A percentile compares a stretch with the other conserved stretches of the same genome.
These are phyloP conservation scores for Flammula alnicola DNA, from an alignment of 1,284 basidiomycete genomes.

Conservation along the genomic window DNA sequence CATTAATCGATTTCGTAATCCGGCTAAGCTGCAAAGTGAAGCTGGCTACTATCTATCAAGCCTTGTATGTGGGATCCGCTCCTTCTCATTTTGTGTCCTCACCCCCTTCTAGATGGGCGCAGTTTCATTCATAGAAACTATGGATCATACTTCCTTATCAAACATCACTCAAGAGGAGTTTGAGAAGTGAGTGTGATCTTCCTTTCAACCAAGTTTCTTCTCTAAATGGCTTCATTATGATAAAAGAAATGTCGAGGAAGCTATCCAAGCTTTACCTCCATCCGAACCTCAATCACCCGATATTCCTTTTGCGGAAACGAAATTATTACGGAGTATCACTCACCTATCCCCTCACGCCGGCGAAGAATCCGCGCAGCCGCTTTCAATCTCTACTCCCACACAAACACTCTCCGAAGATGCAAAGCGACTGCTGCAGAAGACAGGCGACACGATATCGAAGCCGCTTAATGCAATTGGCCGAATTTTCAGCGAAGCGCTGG, in stretches of 20 bases:
- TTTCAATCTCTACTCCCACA: conserved; percentile 66
- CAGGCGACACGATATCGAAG: conserved; percentile 87
- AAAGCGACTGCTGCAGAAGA: conserved; percentile 81
- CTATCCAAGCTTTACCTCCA: conserved; percentile 76
- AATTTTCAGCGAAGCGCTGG: conserved; percentile 82
- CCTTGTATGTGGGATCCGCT: conserved; percentile 57
- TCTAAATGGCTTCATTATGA: too few relatives aligned
- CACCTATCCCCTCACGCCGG: conserved; percentile 57
- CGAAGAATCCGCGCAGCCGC: conserved; percentile 83
- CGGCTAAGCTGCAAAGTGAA: conserved; percentile 90
- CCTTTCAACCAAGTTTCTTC: too few relatives aligned
- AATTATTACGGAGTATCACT: conserved; percentile 25
- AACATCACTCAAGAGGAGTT: conserved; percentile 94
- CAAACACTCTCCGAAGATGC: conserved; percentile 78
- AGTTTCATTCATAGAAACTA: conserved; percentile 94
- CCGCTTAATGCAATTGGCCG: conserved; percentile 86
- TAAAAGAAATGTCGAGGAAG: conserved; percentile 77
- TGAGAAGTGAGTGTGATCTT: conserved; percentile 60
- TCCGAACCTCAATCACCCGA: conserved; percentile 58
- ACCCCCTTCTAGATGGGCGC: conserved; percentile 71
- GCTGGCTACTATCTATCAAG: conserved; percentile 97
- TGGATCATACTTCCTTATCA: conserved; percentile 94
- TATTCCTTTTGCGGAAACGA: conserved; percentile 33
- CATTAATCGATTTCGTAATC: conserved; percentile 93
- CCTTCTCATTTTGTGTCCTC: neutral